Evolutionary conservation across 176 grass and related monocot species (phyloP).

Genomic region (Rhynchospora pubera): DNA sequence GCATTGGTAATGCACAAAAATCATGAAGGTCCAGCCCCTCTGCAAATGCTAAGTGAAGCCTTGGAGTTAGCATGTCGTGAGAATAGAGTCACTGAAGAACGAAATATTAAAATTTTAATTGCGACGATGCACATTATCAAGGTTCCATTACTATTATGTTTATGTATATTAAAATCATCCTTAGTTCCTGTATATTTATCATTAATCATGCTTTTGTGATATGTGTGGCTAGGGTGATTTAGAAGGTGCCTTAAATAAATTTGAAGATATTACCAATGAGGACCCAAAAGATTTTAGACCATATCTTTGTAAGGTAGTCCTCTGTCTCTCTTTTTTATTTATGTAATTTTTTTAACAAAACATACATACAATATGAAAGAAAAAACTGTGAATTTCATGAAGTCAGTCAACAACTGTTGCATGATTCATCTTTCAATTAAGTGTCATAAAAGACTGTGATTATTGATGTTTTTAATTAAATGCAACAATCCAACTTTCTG

Average conservation of each 20-base stretch:
- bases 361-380: neutral
- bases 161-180: neutral
- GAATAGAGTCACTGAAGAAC: slow-evolving; percentile 60
- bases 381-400: neutral
- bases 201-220: neutral
- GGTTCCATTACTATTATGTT: slow-evolving; percentile 26
- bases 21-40: slow-evolving; percentile 36
- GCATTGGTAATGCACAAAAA: slow-evolving; percentile 73
- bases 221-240: slow-evolving; percentile 44
- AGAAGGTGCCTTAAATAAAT: slow-evolving; percentile 52
- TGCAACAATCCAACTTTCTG: neutral
- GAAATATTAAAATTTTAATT: slow-evolving; percentile 81
- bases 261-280: slow-evolving; percentile 65
- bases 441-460: neutral
- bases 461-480: neutral
- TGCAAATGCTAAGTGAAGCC: slow-evolving; percentile 84
- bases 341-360: neutral
- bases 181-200: neutral
- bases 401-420: neutral
- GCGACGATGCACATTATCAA: slow-evolving; percentile 79
- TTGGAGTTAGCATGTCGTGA: slow-evolving; percentile 59
- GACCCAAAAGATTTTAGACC: slow-evolving; percentile 80
- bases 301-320: slow-evolving; percentile 67
- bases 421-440: neutral
- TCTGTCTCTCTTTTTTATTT: neutral